Evolutionary conservation across 352 stramenopile genomes (phyloP).

Genomic region (Pythium vanterpoolii): DNA sequence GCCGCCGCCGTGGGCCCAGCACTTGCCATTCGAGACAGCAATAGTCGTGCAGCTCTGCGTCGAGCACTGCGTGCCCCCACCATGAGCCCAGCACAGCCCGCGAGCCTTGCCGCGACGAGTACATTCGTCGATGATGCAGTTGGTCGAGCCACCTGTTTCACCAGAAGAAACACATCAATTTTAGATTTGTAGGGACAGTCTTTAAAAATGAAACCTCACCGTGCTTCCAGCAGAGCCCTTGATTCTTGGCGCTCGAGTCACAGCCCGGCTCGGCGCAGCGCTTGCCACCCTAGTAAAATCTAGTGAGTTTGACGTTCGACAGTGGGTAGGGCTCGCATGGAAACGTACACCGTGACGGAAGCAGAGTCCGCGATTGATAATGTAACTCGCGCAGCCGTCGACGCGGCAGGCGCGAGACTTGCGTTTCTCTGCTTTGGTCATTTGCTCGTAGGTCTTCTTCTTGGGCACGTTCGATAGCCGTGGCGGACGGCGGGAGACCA

Average conservation of each 20-base stretch:
- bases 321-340: too few species aligned
- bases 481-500: neutral
- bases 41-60: too few species aligned
- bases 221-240: slow-evolving; percentile 35
- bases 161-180: neutral
- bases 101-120: slow-evolving; percentile 35
- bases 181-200: neutral
- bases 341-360: slow-evolving; percentile 45
- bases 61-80: slow-evolving; percentile 37
- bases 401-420: slow-evolving; percentile 31
- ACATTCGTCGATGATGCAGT: slow-evolving; percentile 37
- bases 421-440: slow-evolving; percentile 29
- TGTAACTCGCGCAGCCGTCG: slow-evolving; percentile 42
- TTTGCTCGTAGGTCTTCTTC: slow-evolving; percentile 15
- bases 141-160: slow-evolving; percentile 32
- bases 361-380: slow-evolving; percentile 42
- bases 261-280: slow-evolving; percentile 32
- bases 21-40: too few species aligned
- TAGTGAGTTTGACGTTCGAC: too few species aligned
- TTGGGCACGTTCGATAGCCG: neutral
- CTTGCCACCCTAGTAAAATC: slow-evolving; percentile 45
- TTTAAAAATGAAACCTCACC: slow-evolving; percentile 21
- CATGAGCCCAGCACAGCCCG: slow-evolving; percentile 46
- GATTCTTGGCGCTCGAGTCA: slow-evolving; percentile 36
- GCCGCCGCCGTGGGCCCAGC: slow-evolving; percentile 34